Percentiles rank a stretch among this genome's conserved stretches.
Evolutionary conservation across 495 filamentous ascomycete genomes (phyloP).

Genomic region (Parathielavia hyrcaniae): DNA sequence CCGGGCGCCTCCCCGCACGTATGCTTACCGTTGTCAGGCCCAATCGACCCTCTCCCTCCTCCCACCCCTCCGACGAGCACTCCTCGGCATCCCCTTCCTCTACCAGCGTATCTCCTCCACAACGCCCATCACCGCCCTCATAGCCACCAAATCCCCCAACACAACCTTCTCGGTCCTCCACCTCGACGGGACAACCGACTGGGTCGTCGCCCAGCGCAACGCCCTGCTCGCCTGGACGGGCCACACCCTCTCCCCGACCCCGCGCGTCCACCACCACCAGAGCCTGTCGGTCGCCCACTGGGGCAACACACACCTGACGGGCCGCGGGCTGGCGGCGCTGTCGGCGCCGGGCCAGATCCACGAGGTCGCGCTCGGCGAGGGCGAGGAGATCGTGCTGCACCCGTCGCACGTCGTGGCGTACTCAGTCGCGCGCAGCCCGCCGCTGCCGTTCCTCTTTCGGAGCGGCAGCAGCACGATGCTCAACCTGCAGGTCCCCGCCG

Average conservation of each 20-base stretch:
- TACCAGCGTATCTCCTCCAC: conserved; percentile 87
- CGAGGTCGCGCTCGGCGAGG: conserved; percentile 65
- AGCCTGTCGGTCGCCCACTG: conserved; percentile 77
- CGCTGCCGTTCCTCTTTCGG: conserved; percentile 80
- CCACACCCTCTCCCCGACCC: conserved; percentile 67
- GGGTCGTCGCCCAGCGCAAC: conserved; percentile 81
- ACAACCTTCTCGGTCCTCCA: conserved; percentile 82
- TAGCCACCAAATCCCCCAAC: conserved; percentile 75
- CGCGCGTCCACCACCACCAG: conserved; percentile 66
- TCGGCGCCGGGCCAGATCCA: conserved; percentile 82
- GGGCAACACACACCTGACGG: conserved; percentile 83
- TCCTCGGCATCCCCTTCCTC: conserved; percentile 82
- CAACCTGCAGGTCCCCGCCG: conserved; percentile 69
- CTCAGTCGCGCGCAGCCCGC: conserved; percentile 63
- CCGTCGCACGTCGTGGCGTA: conserved; percentile 87
- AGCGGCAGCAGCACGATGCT: conserved; percentile 66
- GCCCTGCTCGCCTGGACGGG: conserved; percentile 96
- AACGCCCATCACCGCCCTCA: conserved; percentile 74
- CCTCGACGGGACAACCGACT: conserved; percentile 91
- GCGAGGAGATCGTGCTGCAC: conserved; percentile 83
- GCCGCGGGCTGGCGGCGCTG: conserved; percentile 78
- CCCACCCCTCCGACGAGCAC: conserved; percentile 68
- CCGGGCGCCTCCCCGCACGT: conserved; percentile 9
- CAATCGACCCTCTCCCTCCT: conserved; percentile 85
- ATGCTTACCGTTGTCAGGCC: conserved; percentile 40